These are phyloP conservation scores for Gossypium ekmanianum DNA, from an alignment of 345 rosid species.

Conservation along the genomic window DNA sequence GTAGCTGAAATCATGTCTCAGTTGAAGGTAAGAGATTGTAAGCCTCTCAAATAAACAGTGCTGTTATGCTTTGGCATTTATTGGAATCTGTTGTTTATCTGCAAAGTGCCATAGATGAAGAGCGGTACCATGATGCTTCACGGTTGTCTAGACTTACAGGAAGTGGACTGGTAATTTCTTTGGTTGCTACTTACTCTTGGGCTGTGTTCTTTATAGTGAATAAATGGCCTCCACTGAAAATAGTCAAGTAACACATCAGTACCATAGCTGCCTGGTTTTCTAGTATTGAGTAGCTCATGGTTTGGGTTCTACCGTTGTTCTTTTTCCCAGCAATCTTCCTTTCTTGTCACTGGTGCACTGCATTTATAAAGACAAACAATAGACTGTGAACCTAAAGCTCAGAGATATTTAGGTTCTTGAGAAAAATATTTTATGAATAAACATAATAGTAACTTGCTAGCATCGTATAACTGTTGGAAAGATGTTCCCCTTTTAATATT, in stretches of 20 bases:
- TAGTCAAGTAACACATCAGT: neutral
- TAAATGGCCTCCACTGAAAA: conserved; percentile 4
- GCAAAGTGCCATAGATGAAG: conserved; percentile 74
- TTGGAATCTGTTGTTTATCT: conserved; percentile 17
- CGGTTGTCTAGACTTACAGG: conserved; percentile 65
- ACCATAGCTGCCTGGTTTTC: neutral
- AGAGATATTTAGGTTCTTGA: neutral
- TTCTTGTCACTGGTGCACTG: neutral
- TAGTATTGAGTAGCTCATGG: neutral
- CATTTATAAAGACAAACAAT: neutral
- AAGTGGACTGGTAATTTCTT: conserved; percentile 72
- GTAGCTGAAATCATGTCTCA: conserved; percentile 76
- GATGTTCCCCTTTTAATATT: neutral
- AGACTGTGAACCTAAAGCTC: neutral
- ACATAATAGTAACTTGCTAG: conserved; percentile 1
- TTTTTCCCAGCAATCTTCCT: neutral
- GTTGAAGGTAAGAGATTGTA: conserved; percentile 51
- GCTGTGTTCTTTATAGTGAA: neutral
- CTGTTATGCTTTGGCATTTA: conserved; percentile 13
- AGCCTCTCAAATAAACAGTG: neutral
- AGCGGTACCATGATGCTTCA: conserved; percentile 89
- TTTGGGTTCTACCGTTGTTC: neutral
- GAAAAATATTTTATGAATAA: neutral
- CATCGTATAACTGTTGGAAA: neutral
- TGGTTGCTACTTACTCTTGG: neutral